A percentile compares a stretch with the other conserved stretches of the same genome.
Conservation (phyloP, 2,329 filamentous ascomycete species). For the Chrysosporium queenslandicum region DNA sequence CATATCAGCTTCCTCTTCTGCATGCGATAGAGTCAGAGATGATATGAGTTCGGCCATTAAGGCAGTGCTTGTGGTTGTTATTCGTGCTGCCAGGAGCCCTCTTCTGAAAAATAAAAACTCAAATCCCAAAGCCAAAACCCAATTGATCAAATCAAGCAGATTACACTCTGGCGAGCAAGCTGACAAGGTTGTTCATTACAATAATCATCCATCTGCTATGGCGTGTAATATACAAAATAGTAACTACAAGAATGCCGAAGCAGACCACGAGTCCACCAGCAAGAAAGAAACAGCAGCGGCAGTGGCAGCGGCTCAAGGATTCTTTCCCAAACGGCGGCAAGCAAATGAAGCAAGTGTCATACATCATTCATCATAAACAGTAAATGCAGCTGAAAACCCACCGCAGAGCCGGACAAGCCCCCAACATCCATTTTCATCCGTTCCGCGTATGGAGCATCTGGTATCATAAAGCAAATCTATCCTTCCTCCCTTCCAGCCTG, state of each 20-base stretch:
- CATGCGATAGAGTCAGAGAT: neutral
- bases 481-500: neutral
- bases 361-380: constrained; percentile 2
- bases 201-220: neutral
- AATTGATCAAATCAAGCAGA: neutral
- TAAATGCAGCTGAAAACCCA: neutral
- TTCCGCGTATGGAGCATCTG: neutral
- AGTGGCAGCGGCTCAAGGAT: neutral
- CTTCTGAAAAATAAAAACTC: too few species aligned
- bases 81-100: too few species aligned
- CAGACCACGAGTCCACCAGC: neutral
- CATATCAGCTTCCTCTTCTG: neutral
- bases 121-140: too few species aligned
- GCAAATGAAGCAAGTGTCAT: neutral
- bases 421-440: neutral
- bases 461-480: constrained; percentile 9
- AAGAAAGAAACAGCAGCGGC: too few species aligned
- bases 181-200: neutral
- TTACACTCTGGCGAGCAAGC: neutral
- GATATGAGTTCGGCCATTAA: neutral
- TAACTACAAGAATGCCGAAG: constrained; percentile 8
- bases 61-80: neutral
- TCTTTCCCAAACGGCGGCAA: constrained; percentile 2
- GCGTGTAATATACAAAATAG: neutral
- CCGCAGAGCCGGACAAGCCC: too few species aligned